Conservation (phyloP, 2,329 filamentous ascomycete species). For the Phialophora expanda region DNA sequence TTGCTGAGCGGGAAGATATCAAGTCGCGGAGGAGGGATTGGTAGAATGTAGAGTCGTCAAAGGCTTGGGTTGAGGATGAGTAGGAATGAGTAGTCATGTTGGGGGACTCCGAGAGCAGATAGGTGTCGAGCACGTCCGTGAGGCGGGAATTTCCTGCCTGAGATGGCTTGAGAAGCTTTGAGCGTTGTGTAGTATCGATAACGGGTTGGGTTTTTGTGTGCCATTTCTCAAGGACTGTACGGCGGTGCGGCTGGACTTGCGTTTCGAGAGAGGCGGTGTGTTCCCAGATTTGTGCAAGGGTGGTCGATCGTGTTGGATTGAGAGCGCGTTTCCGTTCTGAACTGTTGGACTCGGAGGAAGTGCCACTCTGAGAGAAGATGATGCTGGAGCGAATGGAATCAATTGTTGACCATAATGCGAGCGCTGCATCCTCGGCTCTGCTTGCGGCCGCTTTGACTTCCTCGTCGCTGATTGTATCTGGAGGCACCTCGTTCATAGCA, state of each 20-base stretch:
- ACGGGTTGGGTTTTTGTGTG: conserved; percentile 72
- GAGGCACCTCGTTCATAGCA: conserved; percentile 73
- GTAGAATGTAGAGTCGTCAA: conserved; percentile 95
- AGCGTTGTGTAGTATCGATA: conserved; percentile 61
- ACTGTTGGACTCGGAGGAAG: conserved; percentile 47
- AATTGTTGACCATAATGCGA: conserved; percentile 80
- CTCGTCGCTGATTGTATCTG: conserved; percentile 46
- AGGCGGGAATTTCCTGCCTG: conserved; percentile 53
- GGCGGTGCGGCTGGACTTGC: conserved; percentile 64
- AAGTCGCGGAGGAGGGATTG: conserved; percentile 90
- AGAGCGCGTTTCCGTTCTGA: conserved; percentile 57
- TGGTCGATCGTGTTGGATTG: conserved; percentile 57
- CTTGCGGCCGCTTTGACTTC: conserved; percentile 60
- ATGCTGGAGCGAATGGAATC: conserved; percentile 51
- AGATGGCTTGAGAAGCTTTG: conserved; percentile 64
- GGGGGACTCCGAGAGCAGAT: conserved; percentile 49
- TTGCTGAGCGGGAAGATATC: conserved; percentile 74
- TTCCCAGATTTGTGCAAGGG: conserved; percentile 72
- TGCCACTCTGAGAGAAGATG: conserved; percentile 41
- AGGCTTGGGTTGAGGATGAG: conserved; percentile 64
- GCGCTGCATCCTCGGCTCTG: conserved; percentile 83
- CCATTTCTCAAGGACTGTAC: conserved; percentile 85
- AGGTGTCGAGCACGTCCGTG: conserved; percentile 51
- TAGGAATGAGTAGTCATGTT: conserved; percentile 39
- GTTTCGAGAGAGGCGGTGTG: conserved; percentile 71